These are phyloP conservation scores for Obelidium mucronatum DNA, from an alignment of 192 early-diverging fungal species.

Conservation along the genomic window DNA sequence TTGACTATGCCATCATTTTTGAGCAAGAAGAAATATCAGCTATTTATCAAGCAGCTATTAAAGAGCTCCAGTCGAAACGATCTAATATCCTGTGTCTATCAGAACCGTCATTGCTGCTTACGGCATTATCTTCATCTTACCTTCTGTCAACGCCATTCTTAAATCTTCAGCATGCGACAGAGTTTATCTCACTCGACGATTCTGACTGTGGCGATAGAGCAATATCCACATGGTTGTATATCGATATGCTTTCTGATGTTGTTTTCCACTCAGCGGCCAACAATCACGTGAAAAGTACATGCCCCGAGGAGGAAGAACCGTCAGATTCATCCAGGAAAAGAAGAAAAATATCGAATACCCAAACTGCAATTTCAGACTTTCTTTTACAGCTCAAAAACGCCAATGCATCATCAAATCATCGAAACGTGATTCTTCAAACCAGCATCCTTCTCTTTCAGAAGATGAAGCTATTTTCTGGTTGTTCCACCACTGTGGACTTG, in stretches of 20 bases:
- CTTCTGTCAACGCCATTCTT: not conserved
- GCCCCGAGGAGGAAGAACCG: too few relatives aligned
- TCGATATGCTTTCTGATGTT: not conserved
- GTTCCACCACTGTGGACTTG: not conserved
- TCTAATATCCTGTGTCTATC: not conserved
- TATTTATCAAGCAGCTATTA: conserved; percentile 13
- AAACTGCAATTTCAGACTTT: too few relatives aligned
- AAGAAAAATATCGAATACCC: too few relatives aligned
- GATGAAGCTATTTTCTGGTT: not conserved
- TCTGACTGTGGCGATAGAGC: not conserved
- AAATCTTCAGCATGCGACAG: conserved; percentile 2
- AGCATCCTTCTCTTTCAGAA: not conserved
- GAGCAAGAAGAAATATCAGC: not conserved
- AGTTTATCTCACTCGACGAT: not conserved
- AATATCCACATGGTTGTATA: not conserved
- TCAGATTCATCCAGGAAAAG: too few relatives aligned
- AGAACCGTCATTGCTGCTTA: not conserved
- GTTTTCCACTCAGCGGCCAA: too few relatives aligned
- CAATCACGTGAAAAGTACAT: too few relatives aligned
- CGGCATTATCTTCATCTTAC: not conserved
- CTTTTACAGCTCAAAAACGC: not conserved
- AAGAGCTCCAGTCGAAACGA: conserved; percentile 1
- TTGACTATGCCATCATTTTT: not conserved
- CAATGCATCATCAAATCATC: not conserved
- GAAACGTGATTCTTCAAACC: not conserved